A percentile compares a stretch with the other conserved stretches of the same genome.
phyloP scores from a whole-genome alignment of 129 eudicot genomes.

The Tanacetum coccineum region DNA sequence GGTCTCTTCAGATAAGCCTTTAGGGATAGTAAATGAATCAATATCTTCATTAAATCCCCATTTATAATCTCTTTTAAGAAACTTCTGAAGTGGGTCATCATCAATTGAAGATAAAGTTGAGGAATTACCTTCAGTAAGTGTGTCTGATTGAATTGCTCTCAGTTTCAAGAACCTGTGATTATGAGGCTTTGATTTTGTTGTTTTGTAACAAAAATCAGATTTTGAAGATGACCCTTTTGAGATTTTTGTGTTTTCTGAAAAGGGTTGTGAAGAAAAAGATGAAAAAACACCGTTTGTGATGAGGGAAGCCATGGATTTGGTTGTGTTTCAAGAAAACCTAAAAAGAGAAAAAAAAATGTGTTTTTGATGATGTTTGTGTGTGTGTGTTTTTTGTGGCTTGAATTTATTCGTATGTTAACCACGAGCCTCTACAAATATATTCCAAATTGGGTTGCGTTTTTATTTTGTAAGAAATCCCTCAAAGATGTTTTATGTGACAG shows the following conservation, averaged over 20 bases:
- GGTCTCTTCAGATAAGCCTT: conserved; percentile 90
- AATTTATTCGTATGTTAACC: too few species aligned
- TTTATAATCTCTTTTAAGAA: conserved; percentile 81
- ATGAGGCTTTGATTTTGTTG: conserved; percentile 26
- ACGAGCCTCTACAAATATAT: too few species aligned
- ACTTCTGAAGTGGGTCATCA: conserved; percentile 81
- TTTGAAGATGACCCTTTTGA: conserved; percentile 42
- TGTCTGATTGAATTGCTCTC: conserved; percentile 52
- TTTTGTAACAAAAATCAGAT: conserved; percentile 20
- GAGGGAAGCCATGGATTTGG: conserved; percentile 75
- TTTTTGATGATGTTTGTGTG: not conserved
- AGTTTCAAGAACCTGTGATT: conserved; percentile 41
- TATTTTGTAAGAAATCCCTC: too few species aligned
- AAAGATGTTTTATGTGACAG: too few species aligned
- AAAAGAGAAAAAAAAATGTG: conserved; percentile 2
- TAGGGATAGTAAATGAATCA: conserved; percentile 85
- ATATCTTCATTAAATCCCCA: conserved; percentile 92
- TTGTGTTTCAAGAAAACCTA: conserved; percentile 10
- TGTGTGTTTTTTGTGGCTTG: too few species aligned
- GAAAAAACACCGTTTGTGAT: conserved; percentile 58
- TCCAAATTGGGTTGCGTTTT: too few species aligned
- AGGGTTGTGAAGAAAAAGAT: conserved; percentile 49
- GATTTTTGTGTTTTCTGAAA: conserved; percentile 43
- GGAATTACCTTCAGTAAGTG: conserved; percentile 44
- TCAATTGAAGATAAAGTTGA: conserved; percentile 28